These are phyloP conservation scores for Onygenales sp. DNA, from an alignment of 2,329 filamentous ascomycete species.

Conservation along the genomic window DNA sequence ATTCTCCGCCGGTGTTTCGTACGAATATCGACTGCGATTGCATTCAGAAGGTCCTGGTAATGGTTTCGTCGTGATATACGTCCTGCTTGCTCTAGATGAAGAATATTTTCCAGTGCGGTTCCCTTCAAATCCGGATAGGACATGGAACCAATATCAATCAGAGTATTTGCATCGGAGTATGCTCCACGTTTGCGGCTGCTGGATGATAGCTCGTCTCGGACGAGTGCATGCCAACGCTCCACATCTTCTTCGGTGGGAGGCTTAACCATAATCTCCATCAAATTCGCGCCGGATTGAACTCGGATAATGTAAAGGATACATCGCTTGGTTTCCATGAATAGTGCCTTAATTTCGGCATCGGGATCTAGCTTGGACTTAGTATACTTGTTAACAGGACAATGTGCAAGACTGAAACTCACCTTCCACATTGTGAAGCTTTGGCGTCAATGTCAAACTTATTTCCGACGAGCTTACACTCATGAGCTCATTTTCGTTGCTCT, in stretches of 20 bases:
- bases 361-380: constrained; percentile 50
- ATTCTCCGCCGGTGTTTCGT: constrained; percentile 91
- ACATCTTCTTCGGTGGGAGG: constrained; percentile 82
- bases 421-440: constrained; percentile 79
- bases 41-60: constrained; percentile 97
- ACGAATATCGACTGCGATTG: constrained; percentile 90
- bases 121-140: constrained; percentile 87
- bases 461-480: constrained; percentile 76
- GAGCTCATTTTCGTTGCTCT: constrained; percentile 93
- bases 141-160: constrained; percentile 83
- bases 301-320: constrained; percentile 97
- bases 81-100: constrained; percentile 76
- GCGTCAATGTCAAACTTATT: constrained; percentile 81
- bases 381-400: constrained; percentile 5
- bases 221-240: constrained; percentile 70
- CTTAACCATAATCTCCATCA: constrained; percentile 93
- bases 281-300: constrained; percentile 79
- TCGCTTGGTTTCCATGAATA: constrained; percentile 98
- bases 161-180: constrained; percentile 75
- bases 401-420: constrained; percentile 30
- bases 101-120: constrained; percentile 85
- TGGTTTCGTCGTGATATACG: constrained; percentile 79
- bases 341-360: constrained; percentile 78
- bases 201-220: constrained; percentile 71
- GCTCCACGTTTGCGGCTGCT: constrained; percentile 63